Conservation (phyloP, 495 filamentous ascomycete genomes). For the Aspergillus asperescens region DNA sequence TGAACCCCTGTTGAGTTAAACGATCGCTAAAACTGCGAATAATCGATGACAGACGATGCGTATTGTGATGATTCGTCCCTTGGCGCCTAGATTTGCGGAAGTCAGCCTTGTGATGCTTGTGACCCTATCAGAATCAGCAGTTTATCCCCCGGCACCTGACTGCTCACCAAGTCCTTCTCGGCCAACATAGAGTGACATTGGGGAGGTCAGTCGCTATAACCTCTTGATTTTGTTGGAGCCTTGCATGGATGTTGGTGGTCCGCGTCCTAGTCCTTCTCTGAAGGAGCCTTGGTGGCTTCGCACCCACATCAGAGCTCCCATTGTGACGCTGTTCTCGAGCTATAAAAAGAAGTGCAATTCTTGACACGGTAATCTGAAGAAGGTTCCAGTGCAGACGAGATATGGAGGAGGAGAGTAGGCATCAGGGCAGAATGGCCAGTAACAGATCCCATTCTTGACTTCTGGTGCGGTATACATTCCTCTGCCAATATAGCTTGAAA, state of each 20-base stretch:
- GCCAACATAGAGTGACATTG: neutral
- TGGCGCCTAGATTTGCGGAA: slow-evolving; percentile 13
- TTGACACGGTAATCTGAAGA: too few species aligned
- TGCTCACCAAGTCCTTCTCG: neutral
- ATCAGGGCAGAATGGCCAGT: neutral
- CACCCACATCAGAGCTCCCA: too few species aligned
- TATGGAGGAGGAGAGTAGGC: neutral
- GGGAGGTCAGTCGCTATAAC: neutral
- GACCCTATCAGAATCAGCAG: slow-evolving; percentile 20
- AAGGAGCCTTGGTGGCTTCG: too few species aligned
- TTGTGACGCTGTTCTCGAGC: too few species aligned
- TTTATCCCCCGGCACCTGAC: slow-evolving; percentile 6
- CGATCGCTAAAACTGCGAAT: slow-evolving; percentile 6
- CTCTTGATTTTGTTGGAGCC: neutral
- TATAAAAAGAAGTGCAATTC: too few species aligned
- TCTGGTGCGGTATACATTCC: neutral
- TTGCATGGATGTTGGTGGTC: neutral
- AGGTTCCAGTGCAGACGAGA: neutral
- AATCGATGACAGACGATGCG: neutral
- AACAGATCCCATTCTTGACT: neutral
- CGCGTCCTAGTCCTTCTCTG: neutral
- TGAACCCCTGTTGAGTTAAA: neutral
- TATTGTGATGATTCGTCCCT: slow-evolving; percentile 10
- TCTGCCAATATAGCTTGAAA: neutral
- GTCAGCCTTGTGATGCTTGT: slow-evolving; percentile 23